Evolutionary conservation across 2,329 filamentous ascomycete genomes (phyloP).

Genomic region (Claviceps sorghi): DNA sequence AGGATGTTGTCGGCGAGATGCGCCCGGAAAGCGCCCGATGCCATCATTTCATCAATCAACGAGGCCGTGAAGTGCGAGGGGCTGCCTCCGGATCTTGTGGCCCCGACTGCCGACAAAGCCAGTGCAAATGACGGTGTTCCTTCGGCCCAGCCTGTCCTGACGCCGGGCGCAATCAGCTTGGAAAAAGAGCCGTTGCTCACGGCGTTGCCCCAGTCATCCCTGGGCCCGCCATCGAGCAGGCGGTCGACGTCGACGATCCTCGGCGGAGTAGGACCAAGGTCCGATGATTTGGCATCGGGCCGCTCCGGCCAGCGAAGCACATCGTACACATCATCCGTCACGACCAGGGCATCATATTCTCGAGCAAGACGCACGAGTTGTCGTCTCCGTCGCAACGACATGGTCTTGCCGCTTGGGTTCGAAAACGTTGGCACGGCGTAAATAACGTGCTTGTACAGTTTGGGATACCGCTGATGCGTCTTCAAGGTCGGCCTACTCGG

Average conservation of each 20-base stretch:
- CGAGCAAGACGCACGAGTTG: conserved; percentile 63
- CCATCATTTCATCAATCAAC: conserved; percentile 9
- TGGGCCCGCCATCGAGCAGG: background rate
- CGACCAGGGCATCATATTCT: conserved; percentile 63
- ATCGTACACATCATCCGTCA: conserved; percentile 90
- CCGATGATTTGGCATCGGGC: conserved; percentile 45
- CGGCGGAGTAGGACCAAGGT: conserved; percentile 53
- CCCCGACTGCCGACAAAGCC: conserved; percentile 38
- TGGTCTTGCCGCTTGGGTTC: conserved; percentile 76
- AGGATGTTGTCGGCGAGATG: conserved; percentile 10
- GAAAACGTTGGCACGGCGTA: conserved; percentile 81
- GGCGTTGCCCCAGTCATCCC: conserved; percentile 59
- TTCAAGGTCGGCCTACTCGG: conserved; percentile 6
- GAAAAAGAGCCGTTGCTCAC: conserved; percentile 82
- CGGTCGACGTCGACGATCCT: conserved; percentile 3
- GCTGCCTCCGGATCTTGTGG: conserved; percentile 41
- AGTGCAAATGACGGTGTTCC: conserved; percentile 40
- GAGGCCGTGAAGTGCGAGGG: conserved; percentile 17
- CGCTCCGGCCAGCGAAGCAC: conserved; percentile 61
- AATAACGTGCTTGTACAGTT: conserved; percentile 75
- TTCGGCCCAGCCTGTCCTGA: conserved; percentile 81
- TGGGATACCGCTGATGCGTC: conserved; percentile 20
- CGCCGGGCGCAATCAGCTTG: conserved; percentile 71
- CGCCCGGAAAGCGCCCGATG: conserved; percentile 7
- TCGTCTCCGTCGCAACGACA: conserved; percentile 53